A percentile compares a stretch with the other conserved stretches of the same genome.
Conservation (phyloP, 805 yeast species). For the Teunomyces cretensis region DNA sequence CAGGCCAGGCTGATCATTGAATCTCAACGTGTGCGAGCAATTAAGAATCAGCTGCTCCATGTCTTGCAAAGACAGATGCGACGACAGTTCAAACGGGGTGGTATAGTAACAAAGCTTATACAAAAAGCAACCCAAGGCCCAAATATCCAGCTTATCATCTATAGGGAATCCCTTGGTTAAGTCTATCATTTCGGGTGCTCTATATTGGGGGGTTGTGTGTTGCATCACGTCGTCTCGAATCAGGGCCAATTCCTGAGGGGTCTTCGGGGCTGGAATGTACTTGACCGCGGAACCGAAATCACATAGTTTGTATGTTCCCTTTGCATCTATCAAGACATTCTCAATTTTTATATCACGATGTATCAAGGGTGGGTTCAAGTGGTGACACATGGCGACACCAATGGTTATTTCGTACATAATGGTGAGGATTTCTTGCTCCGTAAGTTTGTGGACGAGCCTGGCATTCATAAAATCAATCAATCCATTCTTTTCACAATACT, state of each 20-base stretch:
- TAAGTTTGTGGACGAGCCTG: conserved; percentile 61
- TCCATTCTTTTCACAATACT: conserved; percentile 72
- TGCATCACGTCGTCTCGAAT: conserved; percentile 70
- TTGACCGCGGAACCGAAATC: conserved; percentile 83
- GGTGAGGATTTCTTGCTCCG: conserved; percentile 64
- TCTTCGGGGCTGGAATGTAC: conserved; percentile 60
- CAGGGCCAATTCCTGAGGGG: conserved; percentile 55
- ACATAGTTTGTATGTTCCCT: conserved; percentile 65
- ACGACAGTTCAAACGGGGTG: conserved; percentile 70
- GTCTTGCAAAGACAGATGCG: conserved; percentile 36
- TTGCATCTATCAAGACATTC: conserved; percentile 64
- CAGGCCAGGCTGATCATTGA: conserved; percentile 47
- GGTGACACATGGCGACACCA: conserved; percentile 79
- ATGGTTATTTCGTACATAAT: conserved; percentile 70
- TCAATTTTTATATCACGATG: conserved; percentile 85
- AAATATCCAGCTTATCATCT: conserved; percentile 79
- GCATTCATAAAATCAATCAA: conserved; percentile 79
- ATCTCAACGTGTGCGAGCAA: conserved; percentile 47
- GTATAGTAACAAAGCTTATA: conserved; percentile 79
- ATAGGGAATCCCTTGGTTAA: conserved; percentile 65
- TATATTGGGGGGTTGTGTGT: conserved; percentile 82
- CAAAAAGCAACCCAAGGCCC: conserved; percentile 81
- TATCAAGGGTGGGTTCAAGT: conserved; percentile 64
- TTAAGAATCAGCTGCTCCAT: conserved; percentile 61
- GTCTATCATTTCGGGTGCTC: conserved; percentile 85